Base-by-base conservation (phyloP, 176 grass and related monocot species). In the Triticum aestivum region DNA sequence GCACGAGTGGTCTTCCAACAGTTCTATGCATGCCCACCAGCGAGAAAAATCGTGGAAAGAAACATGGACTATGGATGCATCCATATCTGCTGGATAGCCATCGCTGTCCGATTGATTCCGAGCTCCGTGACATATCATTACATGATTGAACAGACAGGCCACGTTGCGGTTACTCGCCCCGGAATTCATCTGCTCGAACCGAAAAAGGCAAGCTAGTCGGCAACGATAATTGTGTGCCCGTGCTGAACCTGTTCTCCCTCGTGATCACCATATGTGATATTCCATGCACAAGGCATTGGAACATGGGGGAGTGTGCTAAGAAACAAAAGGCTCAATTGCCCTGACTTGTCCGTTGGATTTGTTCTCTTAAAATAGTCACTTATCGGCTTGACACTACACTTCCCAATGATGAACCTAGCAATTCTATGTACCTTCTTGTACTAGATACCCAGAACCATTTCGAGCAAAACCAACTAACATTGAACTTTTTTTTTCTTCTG, bases 141-240 rank as follows among this genome's bases (percentile, higher is more conserved):
- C 64, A 35, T 38, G 44, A 51, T 65, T 84, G 81, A 84, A 84
- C 75, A 67, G 81, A 84, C 75, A 80, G 77, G 29, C 54, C 52
- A 89, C 38, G 73, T 78, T 83, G 29, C 9, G 24, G 54, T 69
- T 37, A 63, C 65, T 70, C 6, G 12, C 78, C 6, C 8, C 6
- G 18, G 41, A 49, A 17, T 14, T 49, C 14, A 12, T 21, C 17
- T 58, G 27, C 74, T 58, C 49, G 4, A 33, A 11, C 47, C 3
- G 47, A 35, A n/a, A 30, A 58, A 35, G 2, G 71, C 38, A 21
- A 24, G 21, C n/a, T 9, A 24, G 42, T 75, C 44, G 44, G 26
- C 45, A 20, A 17, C 3, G 73, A 75, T 75, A 52, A 52, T 75
- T 75, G 44, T 52, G 26, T 52, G 73, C 4, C 54, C 54, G 7